Base-by-base conservation (phyloP, 73 alveolate species). In the Paramecium sonneborni region DNA sequence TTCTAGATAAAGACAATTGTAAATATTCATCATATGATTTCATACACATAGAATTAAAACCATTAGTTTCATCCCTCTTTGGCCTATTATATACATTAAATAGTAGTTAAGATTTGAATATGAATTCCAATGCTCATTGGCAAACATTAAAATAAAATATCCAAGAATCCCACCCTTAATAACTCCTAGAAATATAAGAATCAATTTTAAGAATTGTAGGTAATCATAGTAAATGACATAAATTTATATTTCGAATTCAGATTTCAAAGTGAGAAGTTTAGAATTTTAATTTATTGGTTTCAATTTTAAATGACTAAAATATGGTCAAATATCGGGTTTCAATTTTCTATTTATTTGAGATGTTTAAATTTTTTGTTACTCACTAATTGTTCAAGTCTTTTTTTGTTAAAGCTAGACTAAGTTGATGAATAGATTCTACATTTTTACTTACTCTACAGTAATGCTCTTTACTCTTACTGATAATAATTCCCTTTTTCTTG, bases 71-170 rank as follows among this genome's bases (percentile, higher is more conserved):
- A 8, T 35, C 55, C 10, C 38, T 72, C 6, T 72, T 72, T 21
- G 86, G 86, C 3, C 55, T 38, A 30, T 32, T 72, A 20, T 72
- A 32, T 37, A 72, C 86, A 11, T n/a, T 72, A 38, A 72, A 72
- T 37, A 72, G 35, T 72, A 38, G 57, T 35, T 18, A 72, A 35
- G 86, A 72, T 72, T 18, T 72, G 32, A 72, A 72, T 35, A 72
- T 72, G 86, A 72, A 32, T 62, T 30, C 84, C 26, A 62, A 72
- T 35, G 35, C 20, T 35, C 44, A 72, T 72, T 72, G 86, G 86
- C 32, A 38, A 21, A 72, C 55, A 15, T 37, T 72, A 72, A 20
- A 72, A 41, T 28, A 72, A 37, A 72, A 21, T 23, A 72, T 72
- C 44, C 11, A 72, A 14, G 57, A 72, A 30, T 35, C 86, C n/a